Evolutionary conservation across 179 eudicot species (phyloP).

Genomic region (Heliamphora pulchella): DNA sequence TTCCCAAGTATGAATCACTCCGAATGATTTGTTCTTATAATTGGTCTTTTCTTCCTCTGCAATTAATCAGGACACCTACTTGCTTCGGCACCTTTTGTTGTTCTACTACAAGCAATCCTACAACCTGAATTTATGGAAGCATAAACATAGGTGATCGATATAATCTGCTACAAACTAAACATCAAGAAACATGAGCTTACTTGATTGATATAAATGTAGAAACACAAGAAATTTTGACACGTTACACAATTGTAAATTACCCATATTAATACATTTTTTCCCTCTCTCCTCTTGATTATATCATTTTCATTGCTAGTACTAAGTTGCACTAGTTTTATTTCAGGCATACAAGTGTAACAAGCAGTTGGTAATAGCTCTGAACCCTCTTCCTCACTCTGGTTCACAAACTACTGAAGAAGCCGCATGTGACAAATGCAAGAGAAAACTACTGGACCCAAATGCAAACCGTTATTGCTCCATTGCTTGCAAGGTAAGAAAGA

Average conservation of each 20-base stretch:
- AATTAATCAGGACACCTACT: too few species aligned
- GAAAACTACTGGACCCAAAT: constrained; percentile 39
- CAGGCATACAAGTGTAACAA: constrained; percentile 46
- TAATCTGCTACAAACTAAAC: not conserved
- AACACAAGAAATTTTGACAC: not conserved
- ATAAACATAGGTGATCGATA: not conserved
- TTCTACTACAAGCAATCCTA: not conserved
- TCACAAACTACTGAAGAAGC: constrained; percentile 24
- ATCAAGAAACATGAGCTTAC: not conserved
- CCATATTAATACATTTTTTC: not conserved
- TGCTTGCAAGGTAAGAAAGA: constrained; percentile 45
- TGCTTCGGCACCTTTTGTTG: not conserved
- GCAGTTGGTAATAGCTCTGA: constrained; percentile 41
- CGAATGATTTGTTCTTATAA: too few species aligned
- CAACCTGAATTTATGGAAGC: constrained; percentile 2
- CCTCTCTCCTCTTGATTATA: too few species aligned
- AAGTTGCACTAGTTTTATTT: not conserved
- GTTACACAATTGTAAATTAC: not conserved
- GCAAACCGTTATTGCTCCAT: constrained; percentile 44
- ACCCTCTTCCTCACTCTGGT: constrained; percentile 47
- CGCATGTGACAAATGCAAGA: constrained; percentile 36
- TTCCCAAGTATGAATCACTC: too few species aligned
- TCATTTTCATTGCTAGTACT: not conserved
- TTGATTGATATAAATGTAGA: not conserved
- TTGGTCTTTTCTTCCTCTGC: too few species aligned